phyloP scores from a whole-genome alignment of 108 stramenopile species.

The Conticribra weissflogii region DNA sequence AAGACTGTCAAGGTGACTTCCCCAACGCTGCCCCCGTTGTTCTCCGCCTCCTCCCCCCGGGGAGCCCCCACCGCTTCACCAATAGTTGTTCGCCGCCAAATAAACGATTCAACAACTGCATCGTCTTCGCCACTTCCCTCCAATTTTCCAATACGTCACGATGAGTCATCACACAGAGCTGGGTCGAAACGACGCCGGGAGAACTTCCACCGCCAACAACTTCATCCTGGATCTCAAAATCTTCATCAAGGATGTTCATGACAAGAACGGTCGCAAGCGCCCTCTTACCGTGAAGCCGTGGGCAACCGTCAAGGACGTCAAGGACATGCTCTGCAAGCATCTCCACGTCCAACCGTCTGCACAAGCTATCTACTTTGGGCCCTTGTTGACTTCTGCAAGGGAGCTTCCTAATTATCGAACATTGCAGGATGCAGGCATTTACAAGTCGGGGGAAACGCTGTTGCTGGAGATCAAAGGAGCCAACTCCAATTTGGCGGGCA shows the following conservation, averaged over 20 bases:
- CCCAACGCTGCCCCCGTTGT: neutral
- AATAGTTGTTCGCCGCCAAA: no score
- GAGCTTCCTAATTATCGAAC: conserved; percentile 85
- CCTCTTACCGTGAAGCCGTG: conserved; percentile 78
- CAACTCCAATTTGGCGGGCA: neutral
- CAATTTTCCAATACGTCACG: neutral
- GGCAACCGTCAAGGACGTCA: conserved; percentile 87
- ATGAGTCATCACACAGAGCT: conserved; percentile 18
- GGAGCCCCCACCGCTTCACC: conserved; percentile 20
- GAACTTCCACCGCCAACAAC: neutral
- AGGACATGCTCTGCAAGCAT: conserved; percentile 67
- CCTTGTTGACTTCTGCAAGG: conserved; percentile 64
- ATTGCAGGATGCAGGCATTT: conserved; percentile 87
- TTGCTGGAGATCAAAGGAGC: conserved; percentile 68
- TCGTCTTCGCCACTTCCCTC: neutral
- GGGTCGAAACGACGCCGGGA: conserved; percentile 7
- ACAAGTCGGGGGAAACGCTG: conserved; percentile 78
- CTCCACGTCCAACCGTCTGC: conserved; percentile 70
- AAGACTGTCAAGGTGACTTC: neutral
- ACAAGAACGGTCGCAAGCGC: conserved; percentile 69
- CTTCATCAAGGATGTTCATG: conserved; percentile 79
- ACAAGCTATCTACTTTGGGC: conserved; percentile 78
- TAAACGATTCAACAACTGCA: no score
- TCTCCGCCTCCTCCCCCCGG: conserved; percentile 19
- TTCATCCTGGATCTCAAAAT: conserved; percentile 64